These are phyloP conservation scores for Cadophora sp. DNA, from an alignment of 2,329 filamentous ascomycete species.

Conservation along the genomic window DNA sequence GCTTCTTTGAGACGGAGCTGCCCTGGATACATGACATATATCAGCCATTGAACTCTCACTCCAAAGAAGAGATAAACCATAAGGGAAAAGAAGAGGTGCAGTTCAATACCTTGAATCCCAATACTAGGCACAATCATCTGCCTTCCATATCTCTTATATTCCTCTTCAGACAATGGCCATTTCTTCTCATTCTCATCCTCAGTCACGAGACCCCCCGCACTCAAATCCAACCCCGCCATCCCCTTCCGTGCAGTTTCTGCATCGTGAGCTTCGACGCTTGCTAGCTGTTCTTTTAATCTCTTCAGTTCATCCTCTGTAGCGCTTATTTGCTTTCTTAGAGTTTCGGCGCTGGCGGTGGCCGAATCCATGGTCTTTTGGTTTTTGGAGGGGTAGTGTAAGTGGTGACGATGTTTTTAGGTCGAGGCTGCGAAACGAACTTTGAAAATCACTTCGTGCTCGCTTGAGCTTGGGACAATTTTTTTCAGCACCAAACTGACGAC, in stretches of 20 bases:
- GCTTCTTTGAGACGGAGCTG: constrained; percentile 76
- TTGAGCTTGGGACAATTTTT: constrained; percentile 2
- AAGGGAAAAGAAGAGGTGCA: background rate
- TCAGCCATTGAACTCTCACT: constrained; percentile 26
- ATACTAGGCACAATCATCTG: constrained; percentile 89
- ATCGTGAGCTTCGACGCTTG: constrained; percentile 38
- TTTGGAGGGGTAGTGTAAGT: background rate
- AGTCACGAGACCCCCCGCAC: constrained; percentile 29
- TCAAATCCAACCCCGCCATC: constrained; percentile 10
- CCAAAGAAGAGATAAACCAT: background rate
- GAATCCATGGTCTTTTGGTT: constrained; percentile 46
- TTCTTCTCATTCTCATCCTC: constrained; percentile 43
- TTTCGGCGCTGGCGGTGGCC: constrained; percentile 45
- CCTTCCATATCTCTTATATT: constrained; percentile 87
- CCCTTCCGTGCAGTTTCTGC: background rate
- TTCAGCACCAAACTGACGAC: background rate
- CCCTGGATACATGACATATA: constrained; percentile 54
- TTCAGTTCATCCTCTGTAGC: constrained; percentile 56
- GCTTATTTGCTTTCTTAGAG: constrained; percentile 56
- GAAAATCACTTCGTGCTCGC: constrained; percentile 25
- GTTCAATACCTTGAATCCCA: constrained; percentile 69
- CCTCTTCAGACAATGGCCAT: constrained; percentile 74
- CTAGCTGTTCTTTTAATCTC: constrained; percentile 54
- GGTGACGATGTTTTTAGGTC: constrained; percentile 24
- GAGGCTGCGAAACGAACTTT: constrained; percentile 12